A percentile compares a stretch with the other conserved stretches of the same genome.
phyloP scores from a whole-genome alignment of 2,329 filamentous ascomycete genomes.

The Tolypocladium inflatum region DNA sequence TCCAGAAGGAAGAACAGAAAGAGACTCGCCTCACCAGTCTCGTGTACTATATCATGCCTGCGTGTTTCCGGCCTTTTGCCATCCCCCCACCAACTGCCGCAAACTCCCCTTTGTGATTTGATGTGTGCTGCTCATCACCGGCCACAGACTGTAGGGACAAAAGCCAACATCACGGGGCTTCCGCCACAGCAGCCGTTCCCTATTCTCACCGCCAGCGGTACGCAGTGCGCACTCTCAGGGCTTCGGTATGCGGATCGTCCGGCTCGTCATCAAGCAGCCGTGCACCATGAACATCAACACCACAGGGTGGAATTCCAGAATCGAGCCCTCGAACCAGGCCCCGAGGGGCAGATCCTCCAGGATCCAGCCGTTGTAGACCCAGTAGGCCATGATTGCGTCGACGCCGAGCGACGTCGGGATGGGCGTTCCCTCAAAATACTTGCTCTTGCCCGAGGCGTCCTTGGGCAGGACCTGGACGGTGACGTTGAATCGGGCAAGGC shows the following conservation, averaged over 20 bases:
- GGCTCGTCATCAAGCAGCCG: slow-evolving; percentile 91
- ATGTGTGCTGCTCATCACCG: neutral
- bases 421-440: slow-evolving; percentile 94
- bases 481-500: slow-evolving; percentile 95
- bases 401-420: slow-evolving; percentile 84
- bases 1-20: neutral
- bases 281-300: slow-evolving; percentile 76
- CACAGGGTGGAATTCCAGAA: slow-evolving; percentile 75
- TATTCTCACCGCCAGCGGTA: neutral
- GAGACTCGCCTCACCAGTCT: neutral
- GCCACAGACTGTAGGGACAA: neutral
- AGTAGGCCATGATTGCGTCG: slow-evolving; percentile 80
- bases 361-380: slow-evolving; percentile 73
- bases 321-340: slow-evolving; percentile 53
- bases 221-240: slow-evolving; percentile 32
- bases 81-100: neutral
- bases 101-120: neutral
- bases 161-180: neutral
- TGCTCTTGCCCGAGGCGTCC: slow-evolving; percentile 80
- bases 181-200: neutral
- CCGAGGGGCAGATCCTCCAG: slow-evolving; percentile 72
- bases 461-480: slow-evolving; percentile 85
- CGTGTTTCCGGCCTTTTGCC: neutral
- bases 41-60: neutral
- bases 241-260: slow-evolving; percentile 92